Conservation (phyloP, 2,329 filamentous ascomycete genomes). For the Byssothecium circinans region DNA sequence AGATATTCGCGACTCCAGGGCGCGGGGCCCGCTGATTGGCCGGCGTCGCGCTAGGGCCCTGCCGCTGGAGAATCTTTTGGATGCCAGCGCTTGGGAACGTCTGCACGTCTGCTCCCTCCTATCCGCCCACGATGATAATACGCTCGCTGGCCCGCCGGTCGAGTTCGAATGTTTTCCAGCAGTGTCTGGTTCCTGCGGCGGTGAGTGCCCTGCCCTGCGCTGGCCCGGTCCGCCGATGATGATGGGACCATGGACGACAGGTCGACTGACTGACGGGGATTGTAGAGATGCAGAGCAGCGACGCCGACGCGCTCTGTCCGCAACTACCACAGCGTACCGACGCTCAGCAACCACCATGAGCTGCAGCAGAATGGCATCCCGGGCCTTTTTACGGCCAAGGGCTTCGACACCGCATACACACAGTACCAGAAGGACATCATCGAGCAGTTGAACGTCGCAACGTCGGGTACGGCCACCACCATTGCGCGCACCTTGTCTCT, state of each 20-base stretch:
- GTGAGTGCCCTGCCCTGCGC: background rate
- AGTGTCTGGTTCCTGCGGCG: conserved; percentile 14
- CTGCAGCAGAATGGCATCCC: conserved; percentile 61
- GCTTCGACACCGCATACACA: conserved; percentile 76
- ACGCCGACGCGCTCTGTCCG: conserved; percentile 20
- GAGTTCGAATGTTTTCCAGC: conserved; percentile 21
- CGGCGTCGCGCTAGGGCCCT: conserved; percentile 23
- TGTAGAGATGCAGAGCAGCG: conserved; percentile 28
- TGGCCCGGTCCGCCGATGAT: background rate
- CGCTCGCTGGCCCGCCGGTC: conserved; percentile 36
- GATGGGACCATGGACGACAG: no score
- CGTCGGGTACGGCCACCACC: conserved; percentile 58
- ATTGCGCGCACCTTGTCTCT: conserved; percentile 18
- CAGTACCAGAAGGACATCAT: conserved; percentile 77
- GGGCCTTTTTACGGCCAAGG: conserved; percentile 69
- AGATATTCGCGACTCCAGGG: conserved; percentile 12
- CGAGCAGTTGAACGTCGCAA: conserved; percentile 73
- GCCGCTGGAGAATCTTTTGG: background rate
- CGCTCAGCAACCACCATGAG: conserved; percentile 50
- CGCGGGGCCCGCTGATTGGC: conserved; percentile 36
- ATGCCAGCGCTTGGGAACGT: background rate
- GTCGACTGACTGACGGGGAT: conserved; percentile 28
- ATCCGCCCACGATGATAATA: conserved; percentile 44
- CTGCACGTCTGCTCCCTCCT: no score
- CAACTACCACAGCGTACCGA: conserved; percentile 50